Percentiles rank a stretch among this genome's conserved stretches.
Conservation (phyloP, 1,139 yeast species). For the Diutina sp. region DNA sequence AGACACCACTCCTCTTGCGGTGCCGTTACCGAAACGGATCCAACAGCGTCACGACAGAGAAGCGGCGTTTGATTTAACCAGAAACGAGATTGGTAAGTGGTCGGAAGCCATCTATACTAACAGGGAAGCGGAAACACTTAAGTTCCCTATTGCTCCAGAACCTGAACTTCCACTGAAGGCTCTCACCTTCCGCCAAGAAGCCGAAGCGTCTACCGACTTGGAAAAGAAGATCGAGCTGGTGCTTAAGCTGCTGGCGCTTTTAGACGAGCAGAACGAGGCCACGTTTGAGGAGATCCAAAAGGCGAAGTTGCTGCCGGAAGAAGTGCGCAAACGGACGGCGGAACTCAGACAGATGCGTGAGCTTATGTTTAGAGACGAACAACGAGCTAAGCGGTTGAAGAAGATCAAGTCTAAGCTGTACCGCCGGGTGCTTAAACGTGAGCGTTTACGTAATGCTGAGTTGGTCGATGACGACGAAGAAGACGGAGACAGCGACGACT, state of each 20-base stretch:
- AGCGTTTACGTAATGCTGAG: conserved; percentile 54
- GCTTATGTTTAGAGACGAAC: conserved; percentile 89
- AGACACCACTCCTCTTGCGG: conserved; percentile 42
- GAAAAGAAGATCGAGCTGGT: conserved; percentile 56
- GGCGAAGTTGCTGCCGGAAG: conserved; percentile 75
- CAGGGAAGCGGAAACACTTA: conserved; percentile 73
- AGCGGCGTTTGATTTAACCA: conserved; percentile 85
- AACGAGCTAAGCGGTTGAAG: conserved; percentile 79
- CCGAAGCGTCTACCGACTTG: conserved; percentile 30
- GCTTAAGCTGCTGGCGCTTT: conserved; percentile 50
- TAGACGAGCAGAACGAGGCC: conserved; percentile 65
- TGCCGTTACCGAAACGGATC: conserved; percentile 78
- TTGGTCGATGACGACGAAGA: conserved; percentile 45
- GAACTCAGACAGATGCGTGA: conserved; percentile 90
- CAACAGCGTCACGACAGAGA: conserved; percentile 78
- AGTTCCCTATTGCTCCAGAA: conserved; percentile 40
- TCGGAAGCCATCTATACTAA: conserved; percentile 67
- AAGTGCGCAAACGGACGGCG: conserved; percentile 60
- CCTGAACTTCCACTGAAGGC: conserved; percentile 2
- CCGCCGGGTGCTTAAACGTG: conserved; percentile 79
- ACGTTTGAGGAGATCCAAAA: conserved; percentile 80
- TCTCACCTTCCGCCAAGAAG: neutral
- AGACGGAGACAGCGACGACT: conserved; percentile 12
- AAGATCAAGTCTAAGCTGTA: conserved; percentile 89
- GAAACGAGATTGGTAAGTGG: conserved; percentile 83